Conservation (phyloP, 129 eudicot species). For the Flaveria linearis region DNA sequence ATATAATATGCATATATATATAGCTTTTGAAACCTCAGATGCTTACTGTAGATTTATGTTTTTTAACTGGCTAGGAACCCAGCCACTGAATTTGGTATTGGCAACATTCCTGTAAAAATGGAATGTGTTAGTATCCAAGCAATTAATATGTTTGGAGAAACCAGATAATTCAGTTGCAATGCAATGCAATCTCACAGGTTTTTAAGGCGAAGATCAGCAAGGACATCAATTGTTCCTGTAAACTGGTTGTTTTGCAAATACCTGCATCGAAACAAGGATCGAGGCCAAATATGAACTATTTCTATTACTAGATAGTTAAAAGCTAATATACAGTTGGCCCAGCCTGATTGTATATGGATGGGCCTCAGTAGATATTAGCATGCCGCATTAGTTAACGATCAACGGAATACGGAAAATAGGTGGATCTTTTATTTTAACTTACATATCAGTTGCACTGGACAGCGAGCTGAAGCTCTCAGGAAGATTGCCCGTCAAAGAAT, state of each 20-base stretch:
- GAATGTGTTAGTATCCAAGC: not conserved
- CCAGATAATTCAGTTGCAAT: not conserved
- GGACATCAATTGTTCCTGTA: conserved; percentile 84
- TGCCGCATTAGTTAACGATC: not conserved
- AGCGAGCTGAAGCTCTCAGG: conserved; percentile 65
- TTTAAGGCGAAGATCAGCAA: conserved; percentile 84
- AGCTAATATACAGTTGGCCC: not conserved
- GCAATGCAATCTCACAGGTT: conserved; percentile 58
- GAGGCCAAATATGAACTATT: not conserved
- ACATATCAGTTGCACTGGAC: conserved; percentile 65
- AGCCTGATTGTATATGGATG: not conserved
- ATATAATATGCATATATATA: not conserved
- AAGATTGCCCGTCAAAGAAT: conserved; percentile 67
- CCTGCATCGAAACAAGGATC: conserved; percentile 47
- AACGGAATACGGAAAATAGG: not conserved
- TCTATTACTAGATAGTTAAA: not conserved
- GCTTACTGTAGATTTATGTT: conserved; percentile 85
- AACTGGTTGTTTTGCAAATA: conserved; percentile 94
- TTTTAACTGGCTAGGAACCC: conserved; percentile 75
- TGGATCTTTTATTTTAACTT: conserved; percentile 23
- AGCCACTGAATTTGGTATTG: conserved; percentile 79
- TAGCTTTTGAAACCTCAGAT: conserved; percentile 20
- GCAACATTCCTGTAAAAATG: conserved; percentile 63
- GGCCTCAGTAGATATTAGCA: not conserved
- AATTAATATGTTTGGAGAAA: conserved; percentile 4